Conservation (phyloP, 2,329 filamentous ascomycete species). For the Colletotrichum sp. region DNA sequence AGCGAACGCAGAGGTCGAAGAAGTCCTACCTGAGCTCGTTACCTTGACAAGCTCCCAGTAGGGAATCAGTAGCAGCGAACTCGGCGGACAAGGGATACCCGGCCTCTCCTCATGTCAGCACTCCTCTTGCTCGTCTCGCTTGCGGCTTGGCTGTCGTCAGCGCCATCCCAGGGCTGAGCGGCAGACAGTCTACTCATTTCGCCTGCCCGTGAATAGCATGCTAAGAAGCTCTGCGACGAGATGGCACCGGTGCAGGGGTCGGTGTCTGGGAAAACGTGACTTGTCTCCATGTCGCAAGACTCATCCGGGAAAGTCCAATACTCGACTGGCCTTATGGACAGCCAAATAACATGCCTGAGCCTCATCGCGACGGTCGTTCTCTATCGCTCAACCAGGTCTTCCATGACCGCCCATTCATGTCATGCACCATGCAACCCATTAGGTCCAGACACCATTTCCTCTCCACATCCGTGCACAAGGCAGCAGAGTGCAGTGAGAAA, state of each 20-base stretch:
- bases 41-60: background rate
- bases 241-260: too few relatives aligned
- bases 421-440: background rate
- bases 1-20: background rate
- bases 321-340: background rate
- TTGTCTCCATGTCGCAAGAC: background rate
- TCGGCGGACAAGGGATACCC: background rate
- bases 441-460: conserved; percentile 36
- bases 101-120: background rate
- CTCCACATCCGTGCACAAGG: conserved; percentile 54
- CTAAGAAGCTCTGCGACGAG: background rate
- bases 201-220: background rate
- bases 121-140: background rate
- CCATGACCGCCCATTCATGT: background rate
- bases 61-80: background rate
- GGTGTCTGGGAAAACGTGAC: too few relatives aligned
- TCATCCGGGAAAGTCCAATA: background rate
- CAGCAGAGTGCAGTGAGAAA: conserved; percentile 58
- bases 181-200: background rate
- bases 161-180: background rate
- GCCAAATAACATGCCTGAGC: background rate
- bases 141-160: background rate
- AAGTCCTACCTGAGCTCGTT: background rate
- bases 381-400: background rate
- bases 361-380: background rate